Evolutionary conservation across 2,329 filamentous ascomycete species (phyloP).

Genomic region (Aspergillus fumigatus): DNA sequence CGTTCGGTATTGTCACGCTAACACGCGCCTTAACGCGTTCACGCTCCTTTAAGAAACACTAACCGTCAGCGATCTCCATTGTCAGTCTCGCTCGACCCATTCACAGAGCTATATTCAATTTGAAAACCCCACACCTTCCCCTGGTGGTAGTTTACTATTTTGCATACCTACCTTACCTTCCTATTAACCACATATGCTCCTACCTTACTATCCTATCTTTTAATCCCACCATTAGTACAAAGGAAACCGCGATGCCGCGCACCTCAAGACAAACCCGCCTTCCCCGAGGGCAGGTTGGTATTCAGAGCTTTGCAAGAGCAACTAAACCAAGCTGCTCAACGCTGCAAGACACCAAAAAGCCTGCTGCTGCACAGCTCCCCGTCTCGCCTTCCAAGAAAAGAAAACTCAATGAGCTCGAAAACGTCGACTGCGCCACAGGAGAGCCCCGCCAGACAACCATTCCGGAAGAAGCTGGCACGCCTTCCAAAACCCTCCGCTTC

Average conservation of each 20-base stretch:
- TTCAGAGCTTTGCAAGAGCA: conserved; percentile 42
- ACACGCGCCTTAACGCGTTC: conserved; percentile 16
- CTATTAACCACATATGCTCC: conserved; percentile 5
- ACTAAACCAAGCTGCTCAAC: conserved; percentile 37
- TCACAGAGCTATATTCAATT: conserved; percentile 6
- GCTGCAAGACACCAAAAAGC: conserved; percentile 27
- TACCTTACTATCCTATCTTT: conserved; percentile 6
- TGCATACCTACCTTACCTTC: conserved; percentile 6
- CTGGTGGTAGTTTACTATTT: background rate
- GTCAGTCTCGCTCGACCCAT: conserved; percentile 1
- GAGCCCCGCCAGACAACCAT: conserved; percentile 1
- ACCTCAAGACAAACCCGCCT: conserved; percentile 26
- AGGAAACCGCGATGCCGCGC: conserved; percentile 29
- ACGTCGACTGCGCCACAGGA: conserved; percentile 24
- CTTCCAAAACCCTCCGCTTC: conserved; percentile 32
- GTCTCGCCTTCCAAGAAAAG: conserved; percentile 38
- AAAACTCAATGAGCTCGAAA: conserved; percentile 32
- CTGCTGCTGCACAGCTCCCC: conserved; percentile 18
- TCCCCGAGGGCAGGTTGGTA: conserved; percentile 35
- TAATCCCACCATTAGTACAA: conserved; percentile 9
- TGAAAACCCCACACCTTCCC: background rate
- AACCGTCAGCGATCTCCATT: conserved; percentile 1
- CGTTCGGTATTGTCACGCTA: conserved; percentile 11
- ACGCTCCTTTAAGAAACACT: conserved; percentile 14
- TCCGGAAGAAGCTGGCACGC: conserved; percentile 20